Base-by-base conservation (phyloP, 768 basidiomycete species). In the Termitomyces titanicus region DNA sequence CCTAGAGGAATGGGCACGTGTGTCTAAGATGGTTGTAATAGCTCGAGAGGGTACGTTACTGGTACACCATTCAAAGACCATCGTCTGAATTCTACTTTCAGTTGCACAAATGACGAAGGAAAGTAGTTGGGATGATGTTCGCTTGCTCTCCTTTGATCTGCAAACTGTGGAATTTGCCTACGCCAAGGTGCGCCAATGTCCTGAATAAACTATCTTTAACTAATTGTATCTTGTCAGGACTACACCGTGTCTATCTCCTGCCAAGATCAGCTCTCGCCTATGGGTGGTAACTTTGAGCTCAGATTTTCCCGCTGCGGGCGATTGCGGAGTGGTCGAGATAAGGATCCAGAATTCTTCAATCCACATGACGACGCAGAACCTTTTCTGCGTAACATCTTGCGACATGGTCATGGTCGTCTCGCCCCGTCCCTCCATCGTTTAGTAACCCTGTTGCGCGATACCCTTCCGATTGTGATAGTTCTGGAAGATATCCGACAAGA, bases 1-100 rank as follows among this genome's bases (percentile, higher is more conserved):
- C 67, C 71, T 92, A 61, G 90, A 94, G 64, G 93, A 94, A 69
- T 96, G 94, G 92, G 90, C 91, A 38, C 78, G 89, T 43, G 89
- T 96, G 29, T 92, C 91, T 18, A 95, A 94, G 71, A 93, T 94
- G 81, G 91, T 94, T 12, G 90, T 94, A 25, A 93, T 96, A 53
- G 94, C 93, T 12, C 83, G 92, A 56, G 91, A 94, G 74, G 84
- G 92, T 91, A 65, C 44, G 49, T n/a, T 10, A 12, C 64, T 59
- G 2, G 22, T 37, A n/a, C 46, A 8, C n/a, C n/a, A 17, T 18
- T 24, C 48, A 24, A 18, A 10, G 18, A 35, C 8, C 46, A 51
- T 42, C 43, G 17, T 38, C 56, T 60, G 12, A 57, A 29, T 27
- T 31, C 15, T 49, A 17, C 20, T 42, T 9, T 31, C 47, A 92